Evolutionary conservation across 225 moss, liverwort and hornwort species (phyloP).

Genomic region (Bryoerythrophyllum caledonicum): DNA sequence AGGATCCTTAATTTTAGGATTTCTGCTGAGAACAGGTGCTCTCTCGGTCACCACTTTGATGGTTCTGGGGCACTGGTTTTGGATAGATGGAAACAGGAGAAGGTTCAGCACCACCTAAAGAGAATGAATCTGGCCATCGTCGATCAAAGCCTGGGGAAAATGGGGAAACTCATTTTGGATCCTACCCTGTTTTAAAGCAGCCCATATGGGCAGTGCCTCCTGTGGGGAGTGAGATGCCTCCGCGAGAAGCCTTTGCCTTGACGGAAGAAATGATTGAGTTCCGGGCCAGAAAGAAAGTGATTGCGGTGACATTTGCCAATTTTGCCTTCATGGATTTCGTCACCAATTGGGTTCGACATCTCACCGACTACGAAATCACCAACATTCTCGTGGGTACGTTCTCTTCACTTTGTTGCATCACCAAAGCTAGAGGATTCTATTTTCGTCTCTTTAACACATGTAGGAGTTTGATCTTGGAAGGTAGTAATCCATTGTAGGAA

Average conservation of each 20-base stretch:
- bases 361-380: constrained; percentile 70
- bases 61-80: too few relatives aligned
- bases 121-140: too few relatives aligned
- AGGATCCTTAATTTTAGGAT: too few relatives aligned
- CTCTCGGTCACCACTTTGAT: too few relatives aligned
- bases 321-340: constrained; percentile 88
- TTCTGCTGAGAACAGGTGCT: too few relatives aligned
- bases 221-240: constrained; percentile 62
- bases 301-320: constrained; percentile 92
- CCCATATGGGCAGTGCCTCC: constrained; percentile 84
- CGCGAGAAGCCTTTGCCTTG: constrained; percentile 67
- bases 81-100: constrained; percentile 22
- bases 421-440: too few relatives aligned
- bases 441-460: too few relatives aligned
- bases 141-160: constrained; percentile 60
- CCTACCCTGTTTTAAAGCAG: constrained; percentile 50
- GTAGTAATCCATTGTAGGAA: too few relatives aligned
- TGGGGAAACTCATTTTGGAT: constrained; percentile 48
- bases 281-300: constrained; percentile 78
- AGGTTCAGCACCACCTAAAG: background rate
- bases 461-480: too few relatives aligned
- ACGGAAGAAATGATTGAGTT: constrained; percentile 81
- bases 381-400: constrained; percentile 90
- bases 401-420: too few relatives aligned
- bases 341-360: constrained; percentile 83